phyloP scores from a whole-genome alignment of 2,329 filamentous ascomycete genomes.

The Pyrenochaeta sp. region DNA sequence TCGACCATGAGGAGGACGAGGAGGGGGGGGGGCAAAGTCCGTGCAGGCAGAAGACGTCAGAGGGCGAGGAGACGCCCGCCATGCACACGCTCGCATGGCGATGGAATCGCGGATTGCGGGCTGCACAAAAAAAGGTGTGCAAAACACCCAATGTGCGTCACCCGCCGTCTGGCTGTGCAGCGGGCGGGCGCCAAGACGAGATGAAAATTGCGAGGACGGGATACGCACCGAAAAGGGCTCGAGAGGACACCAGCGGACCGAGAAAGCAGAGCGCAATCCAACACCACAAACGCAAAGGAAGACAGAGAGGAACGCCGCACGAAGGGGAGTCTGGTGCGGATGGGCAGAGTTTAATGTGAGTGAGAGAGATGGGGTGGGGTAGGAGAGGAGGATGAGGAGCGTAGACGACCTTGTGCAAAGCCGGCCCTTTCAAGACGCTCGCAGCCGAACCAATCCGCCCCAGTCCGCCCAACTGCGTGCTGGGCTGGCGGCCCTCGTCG shows the following conservation, averaged over 20 bases:
- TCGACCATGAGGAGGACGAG: too few species aligned
- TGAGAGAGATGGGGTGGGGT: constrained; percentile 34
- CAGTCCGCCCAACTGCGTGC: constrained; percentile 33
- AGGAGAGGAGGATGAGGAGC: constrained; percentile 29
- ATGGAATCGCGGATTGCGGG: not conserved
- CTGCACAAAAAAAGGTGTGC: constrained; percentile 9
- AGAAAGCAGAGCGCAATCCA: constrained; percentile 33
- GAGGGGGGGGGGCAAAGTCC: constrained; percentile 12
- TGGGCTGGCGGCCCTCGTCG: constrained; percentile 21
- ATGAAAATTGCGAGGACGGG: constrained; percentile 34
- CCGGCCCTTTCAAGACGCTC: constrained; percentile 32
- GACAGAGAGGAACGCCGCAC: constrained; percentile 27
- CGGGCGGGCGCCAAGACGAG: constrained; percentile 28
- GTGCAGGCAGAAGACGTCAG: constrained; percentile 33
- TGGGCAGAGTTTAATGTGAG: constrained; percentile 16
- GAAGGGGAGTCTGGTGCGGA: constrained; percentile 12
- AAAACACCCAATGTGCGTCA: constrained; percentile 16
- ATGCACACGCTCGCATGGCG: constrained; percentile 9
- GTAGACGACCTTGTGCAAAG: constrained; percentile 20
- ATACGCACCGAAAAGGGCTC: constrained; percentile 30
- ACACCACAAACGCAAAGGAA: constrained; percentile 48
- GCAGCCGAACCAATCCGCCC: constrained; percentile 32
- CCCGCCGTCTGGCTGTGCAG: constrained; percentile 14
- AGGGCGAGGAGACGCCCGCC: constrained; percentile 12
- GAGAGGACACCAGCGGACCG: constrained; percentile 29